Evolutionary conservation across 495 filamentous ascomycete species (phyloP).

Genomic region (Apiosordaria backusii): DNA sequence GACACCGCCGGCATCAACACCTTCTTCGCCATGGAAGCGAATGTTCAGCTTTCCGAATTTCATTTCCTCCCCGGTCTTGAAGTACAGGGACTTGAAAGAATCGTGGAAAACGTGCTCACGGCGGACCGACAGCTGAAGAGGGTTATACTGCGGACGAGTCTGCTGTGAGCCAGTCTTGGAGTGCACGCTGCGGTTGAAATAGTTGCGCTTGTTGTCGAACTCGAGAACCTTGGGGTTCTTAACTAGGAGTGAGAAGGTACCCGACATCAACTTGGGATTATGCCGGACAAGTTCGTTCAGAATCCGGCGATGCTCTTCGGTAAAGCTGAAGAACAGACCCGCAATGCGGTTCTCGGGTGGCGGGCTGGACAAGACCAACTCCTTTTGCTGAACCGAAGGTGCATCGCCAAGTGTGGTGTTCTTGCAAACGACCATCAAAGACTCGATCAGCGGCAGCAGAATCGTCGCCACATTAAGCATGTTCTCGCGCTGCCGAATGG

Average conservation of each 20-base stretch:
- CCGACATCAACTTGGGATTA: constrained; percentile 97
- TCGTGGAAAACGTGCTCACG: constrained; percentile 97
- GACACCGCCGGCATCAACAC: constrained; percentile 95
- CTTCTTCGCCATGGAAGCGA: constrained; percentile 95
- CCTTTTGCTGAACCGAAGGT: constrained; percentile 55
- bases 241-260: constrained; percentile 89
- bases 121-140: constrained; percentile 84
- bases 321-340: constrained; percentile 95
- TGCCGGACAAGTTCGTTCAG: constrained; percentile 96
- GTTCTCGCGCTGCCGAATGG: constrained; percentile 86
- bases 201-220: constrained; percentile 99
- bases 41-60: constrained; percentile 98
- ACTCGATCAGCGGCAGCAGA: constrained; percentile 87
- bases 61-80: constrained; percentile 91
- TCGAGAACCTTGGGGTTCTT: constrained; percentile 99
- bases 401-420: constrained; percentile 77
- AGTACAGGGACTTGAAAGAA: constrained; percentile 93
- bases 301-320: constrained; percentile 96
- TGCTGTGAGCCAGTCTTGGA: constrained; percentile 64
- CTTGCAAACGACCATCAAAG: constrained; percentile 98
- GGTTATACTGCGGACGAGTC: constrained; percentile 51
- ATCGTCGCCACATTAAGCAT: constrained; percentile 97
- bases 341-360: constrained; percentile 79
- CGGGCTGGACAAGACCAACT: constrained; percentile 71
- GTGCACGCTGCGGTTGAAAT: constrained; percentile 92